Evolutionary conservation across 2,329 filamentous ascomycete genomes (phyloP), one percentile per base, ranked within the genome.

Genomic region (Gaeumannomyces sp.): DNA sequence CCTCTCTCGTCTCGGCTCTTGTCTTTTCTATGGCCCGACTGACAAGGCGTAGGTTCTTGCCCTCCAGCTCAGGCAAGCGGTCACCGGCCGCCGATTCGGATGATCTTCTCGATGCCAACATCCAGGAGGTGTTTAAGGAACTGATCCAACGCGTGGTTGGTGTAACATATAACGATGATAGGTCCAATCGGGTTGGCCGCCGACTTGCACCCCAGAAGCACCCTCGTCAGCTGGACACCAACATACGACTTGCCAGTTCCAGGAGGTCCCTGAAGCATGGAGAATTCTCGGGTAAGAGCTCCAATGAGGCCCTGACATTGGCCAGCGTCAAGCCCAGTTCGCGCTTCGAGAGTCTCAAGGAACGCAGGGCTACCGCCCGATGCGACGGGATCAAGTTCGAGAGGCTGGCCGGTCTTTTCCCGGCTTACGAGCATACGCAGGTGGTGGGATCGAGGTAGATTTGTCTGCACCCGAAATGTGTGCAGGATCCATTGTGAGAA

Each of bases 171-270:
- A 67, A 84, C 65, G 3, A 74, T 25, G 4, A 86, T 80, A 0
- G 83, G 83, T 0, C 83, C 82, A 0, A 86, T 45, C 38, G 14
- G 68, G 0, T 72, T 64, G 0, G 78, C 76, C 8, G 69, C 67
- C 0, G 58, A 45, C 61, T 78, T 79, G 67, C 81, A 80, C 14
- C 71, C 71, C 4, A 89, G 70, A 7, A 89, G 70, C 0, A 81
- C 78, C 66, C 83, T 81, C 66, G 89, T 81, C n/a, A 90, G 72
- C 59, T 82, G 78, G 2, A 85, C 79, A 2, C 87, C 88, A 0
- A 82, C 79, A 67, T 82, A 90, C 5, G 79, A 83, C 71, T 91
- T 91, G 0, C 89, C 89, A 0, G 89, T 91, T 0, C 89, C 89
- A 0, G 89, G 89, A 0, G 89, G 89, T 0, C 89, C 89, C 75